Base-by-base conservation (phyloP, 495 filamentous ascomycete genomes). In the Haplographium delicatum region DNA sequence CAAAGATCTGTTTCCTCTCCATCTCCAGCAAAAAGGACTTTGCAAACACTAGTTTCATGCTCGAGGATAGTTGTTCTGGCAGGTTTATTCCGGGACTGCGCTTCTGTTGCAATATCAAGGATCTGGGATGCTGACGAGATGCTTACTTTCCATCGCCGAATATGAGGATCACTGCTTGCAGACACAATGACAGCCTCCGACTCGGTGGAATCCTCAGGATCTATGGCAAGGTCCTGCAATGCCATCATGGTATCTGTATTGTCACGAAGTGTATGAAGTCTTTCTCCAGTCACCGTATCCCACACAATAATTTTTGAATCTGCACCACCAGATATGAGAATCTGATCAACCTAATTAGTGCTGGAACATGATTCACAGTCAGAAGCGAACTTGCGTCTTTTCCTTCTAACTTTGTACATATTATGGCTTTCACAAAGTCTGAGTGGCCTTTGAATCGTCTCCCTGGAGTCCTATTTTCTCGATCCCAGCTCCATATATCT, bases 11-110 rank as follows among this genome's bases (percentile, higher is more conserved):
- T 74, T 46, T 89, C 87, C 20, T 62, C 68, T 18, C 81, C 82
- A 20, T 71, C 68, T 3, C 55, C 58, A 41, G 86, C 84, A 50
- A 91, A 85, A 20, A 71, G 65, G 8, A 96, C 65, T 58, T 76
- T 83, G 65, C 95, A 87, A 10, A 98, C 84, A 53, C 83, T 93
- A 3, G 93, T 98, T 19, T 95, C 89, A 66, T 96, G 91, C 39
- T 83, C 83, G 10, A 86, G 65, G 25, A 96, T 79, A 1, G 86
- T 79, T 10, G 78, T 74, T 28, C 48, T 27, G 0, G 72, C 69
- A 4, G 70, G 62, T 40, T 63, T 65, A 11, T 3, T 25, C 19
- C 47, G 27, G 31, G 65, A 62, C 30, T 67, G 60, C 8, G 57
- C 54, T 10, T 44, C 54, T 63, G 67, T 71, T 3, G 53, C 54